A percentile compares a stretch with the other conserved stretches of the same genome.
These are phyloP conservation scores for Telopea speciosissima DNA, from an alignment of 177 flowering plant species.

Conservation along the genomic window DNA sequence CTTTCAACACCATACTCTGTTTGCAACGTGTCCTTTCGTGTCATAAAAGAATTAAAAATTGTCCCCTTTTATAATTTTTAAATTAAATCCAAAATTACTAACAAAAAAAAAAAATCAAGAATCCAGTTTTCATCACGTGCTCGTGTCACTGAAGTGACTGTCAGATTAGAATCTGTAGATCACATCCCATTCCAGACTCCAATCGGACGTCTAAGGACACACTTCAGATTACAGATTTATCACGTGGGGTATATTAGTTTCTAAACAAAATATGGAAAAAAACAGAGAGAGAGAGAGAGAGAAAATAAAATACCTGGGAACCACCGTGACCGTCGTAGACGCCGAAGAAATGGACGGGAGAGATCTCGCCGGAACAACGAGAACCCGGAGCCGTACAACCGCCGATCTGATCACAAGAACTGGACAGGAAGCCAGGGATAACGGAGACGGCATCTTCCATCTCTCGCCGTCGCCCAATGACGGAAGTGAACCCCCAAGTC, in stretches of 20 bases:
- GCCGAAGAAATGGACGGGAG: constrained; percentile 67
- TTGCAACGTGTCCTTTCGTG: constrained; percentile 1
- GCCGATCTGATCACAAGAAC: constrained; percentile 43
- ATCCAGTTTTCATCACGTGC: too few relatives aligned
- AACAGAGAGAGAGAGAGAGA: too few relatives aligned
- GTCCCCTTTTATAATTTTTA: too few relatives aligned
- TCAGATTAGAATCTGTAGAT: too few relatives aligned
- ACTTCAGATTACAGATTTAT: not conserved
- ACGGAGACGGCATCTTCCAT: constrained; percentile 72
- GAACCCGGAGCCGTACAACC: constrained; percentile 58
- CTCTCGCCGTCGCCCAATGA: constrained; percentile 59
- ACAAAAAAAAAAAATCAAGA: too few relatives aligned
- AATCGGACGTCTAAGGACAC: not conserved
- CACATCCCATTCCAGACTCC: not conserved
- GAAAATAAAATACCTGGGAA: constrained; percentile 41
- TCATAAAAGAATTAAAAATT: not conserved
- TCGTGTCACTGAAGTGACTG: too few relatives aligned
- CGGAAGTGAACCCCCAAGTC: constrained; percentile 49
- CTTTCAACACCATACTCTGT: not conserved
- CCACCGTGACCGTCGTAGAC: constrained; percentile 87
- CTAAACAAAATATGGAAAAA: not conserved
- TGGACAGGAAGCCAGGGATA: constrained; percentile 45
- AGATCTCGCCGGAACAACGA: constrained; percentile 31
- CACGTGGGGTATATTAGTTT: not conserved
- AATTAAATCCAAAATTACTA: too few relatives aligned